Base-by-base conservation (phyloP, 257 asterid genomes). In the Nicotiana tomentosiformis region DNA sequence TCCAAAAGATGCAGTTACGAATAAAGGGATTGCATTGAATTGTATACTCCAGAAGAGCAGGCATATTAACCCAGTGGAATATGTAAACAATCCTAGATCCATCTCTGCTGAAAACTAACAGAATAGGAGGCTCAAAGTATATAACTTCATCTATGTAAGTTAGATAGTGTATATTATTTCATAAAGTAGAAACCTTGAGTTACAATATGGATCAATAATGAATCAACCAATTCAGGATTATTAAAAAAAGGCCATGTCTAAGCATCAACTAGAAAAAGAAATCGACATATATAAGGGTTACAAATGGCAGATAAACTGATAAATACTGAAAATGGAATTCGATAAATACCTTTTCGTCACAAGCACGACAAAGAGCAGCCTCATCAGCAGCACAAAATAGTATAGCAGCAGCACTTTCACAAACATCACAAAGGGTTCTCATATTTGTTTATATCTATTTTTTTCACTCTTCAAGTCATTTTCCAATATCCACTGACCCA, bases 381-480 rank as follows among this genome's bases (percentile, higher is more conserved):
- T 95, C 99, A 74, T 95, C 99, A 66, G 99, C 99, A 55, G 98
- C 97, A 84, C 99, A 94, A 86, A 95, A 95, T 39, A 95, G 80
- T 84, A 91, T 88, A 32, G 99, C 99, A 74, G 97, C 97, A 57
- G 98, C 97, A 80, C 95, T 91, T 88, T 93, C 99, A 80, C 99
- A 95, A 15, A 90, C 98, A 86, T 94, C 99, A 85, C 99, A 95
- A 49, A 95, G 87, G 67, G 98, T 93, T 85, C 98, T 92, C 98
- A 95, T 95, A 85, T 87, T 62, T 1, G 7, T 51, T 58, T 64
- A 62, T 65, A 69, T 39, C 60, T 5, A 12, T 15, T 51, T 7
- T 66, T 66, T 32, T 72, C 78, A 77, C 83, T 83, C 66, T 60
- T 57, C 49, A 18, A 58, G 10, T 39, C 51, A 35, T 62, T 66